phyloP scores from a whole-genome alignment of 164 flowering plant genomes.

The Stephania yunnanensis region DNA sequence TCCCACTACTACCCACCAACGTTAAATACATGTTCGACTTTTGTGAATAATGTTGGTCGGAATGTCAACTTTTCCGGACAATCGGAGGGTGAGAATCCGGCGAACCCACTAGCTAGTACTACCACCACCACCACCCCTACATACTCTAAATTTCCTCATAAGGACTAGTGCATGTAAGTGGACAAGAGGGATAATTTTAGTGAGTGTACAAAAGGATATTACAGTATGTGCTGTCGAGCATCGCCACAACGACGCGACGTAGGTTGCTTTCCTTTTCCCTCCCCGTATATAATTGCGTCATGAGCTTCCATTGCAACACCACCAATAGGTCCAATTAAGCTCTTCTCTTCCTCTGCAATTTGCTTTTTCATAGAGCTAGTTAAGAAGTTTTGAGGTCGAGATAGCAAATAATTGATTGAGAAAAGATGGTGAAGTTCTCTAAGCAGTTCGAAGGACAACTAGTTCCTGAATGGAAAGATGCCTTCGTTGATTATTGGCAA shows the following conservation, averaged over 20 bases:
- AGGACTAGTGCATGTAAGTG: constrained; percentile 45
- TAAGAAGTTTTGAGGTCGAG: neutral
- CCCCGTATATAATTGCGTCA: constrained; percentile 41
- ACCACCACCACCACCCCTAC: neutral
- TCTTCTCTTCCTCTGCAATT: neutral
- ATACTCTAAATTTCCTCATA: constrained; percentile 10
- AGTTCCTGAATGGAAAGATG: constrained; percentile 98
- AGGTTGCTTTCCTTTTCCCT: constrained; percentile 28
- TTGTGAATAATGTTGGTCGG: constrained; percentile 17
- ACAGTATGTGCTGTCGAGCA: constrained; percentile 60
- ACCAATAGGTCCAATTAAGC: constrained; percentile 12
- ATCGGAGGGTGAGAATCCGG: constrained; percentile 26
- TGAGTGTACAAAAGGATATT: constrained; percentile 40
- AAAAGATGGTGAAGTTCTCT: constrained; percentile 86
- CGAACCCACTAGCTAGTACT: constrained; percentile 15
- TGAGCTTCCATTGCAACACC: constrained; percentile 29
- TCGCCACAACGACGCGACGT: constrained; percentile 25
- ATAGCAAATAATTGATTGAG: neutral
- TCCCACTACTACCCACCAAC: constrained; percentile 20
- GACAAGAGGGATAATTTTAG: constrained; percentile 25
- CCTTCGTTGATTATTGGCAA: constrained; percentile 87
- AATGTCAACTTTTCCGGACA: constrained; percentile 9
- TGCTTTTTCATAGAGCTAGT: neutral
- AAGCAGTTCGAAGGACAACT: constrained; percentile 94
- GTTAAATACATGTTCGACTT: constrained; percentile 16